These are phyloP conservation scores for Leccinum olivaceopallidum DNA, from an alignment of 768 basidiomycete genomes.

Conservation along the genomic window DNA sequence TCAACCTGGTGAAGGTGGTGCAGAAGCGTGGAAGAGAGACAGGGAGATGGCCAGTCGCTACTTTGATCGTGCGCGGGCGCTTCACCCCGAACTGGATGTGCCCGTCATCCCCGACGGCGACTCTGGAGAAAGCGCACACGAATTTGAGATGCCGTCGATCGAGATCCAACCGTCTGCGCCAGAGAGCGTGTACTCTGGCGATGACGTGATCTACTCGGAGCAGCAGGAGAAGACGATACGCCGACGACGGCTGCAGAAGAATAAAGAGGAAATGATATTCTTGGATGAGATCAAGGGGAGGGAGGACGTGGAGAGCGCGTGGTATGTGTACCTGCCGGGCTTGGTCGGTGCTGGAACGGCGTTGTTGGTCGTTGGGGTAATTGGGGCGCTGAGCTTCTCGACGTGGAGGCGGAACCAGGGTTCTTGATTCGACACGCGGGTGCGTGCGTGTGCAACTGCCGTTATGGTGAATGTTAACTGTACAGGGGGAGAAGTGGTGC, in stretches of 20 bases:
- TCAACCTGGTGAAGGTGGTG: conserved; percentile 54
- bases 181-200: conserved; percentile 29
- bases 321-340: conserved; percentile 80
- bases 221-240: conserved; percentile 36
- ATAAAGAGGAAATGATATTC: conserved; percentile 56
- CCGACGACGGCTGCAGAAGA: conserved; percentile 44
- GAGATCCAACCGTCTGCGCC: conserved; percentile 41
- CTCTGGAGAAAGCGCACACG: conserved; percentile 33
- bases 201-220: conserved; percentile 32
- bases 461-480: not conserved
- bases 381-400: conserved; percentile 77
- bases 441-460: not conserved
- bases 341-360: conserved; percentile 85
- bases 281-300: conserved; percentile 44
- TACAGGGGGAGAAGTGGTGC: not conserved
- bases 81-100: conserved; percentile 67
- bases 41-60: conserved; percentile 68
- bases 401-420: conserved; percentile 66
- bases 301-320: conserved; percentile 67
- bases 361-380: conserved; percentile 72
- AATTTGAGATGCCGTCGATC: conserved; percentile 70
- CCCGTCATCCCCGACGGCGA: conserved; percentile 60
- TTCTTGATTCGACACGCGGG: conserved; percentile 36
- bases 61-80: conserved; percentile 65
- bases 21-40: conserved; percentile 75